Evolutionary conservation across 2,329 filamentous ascomycete species (phyloP).

Genomic region (Exophiala alcalophila): DNA sequence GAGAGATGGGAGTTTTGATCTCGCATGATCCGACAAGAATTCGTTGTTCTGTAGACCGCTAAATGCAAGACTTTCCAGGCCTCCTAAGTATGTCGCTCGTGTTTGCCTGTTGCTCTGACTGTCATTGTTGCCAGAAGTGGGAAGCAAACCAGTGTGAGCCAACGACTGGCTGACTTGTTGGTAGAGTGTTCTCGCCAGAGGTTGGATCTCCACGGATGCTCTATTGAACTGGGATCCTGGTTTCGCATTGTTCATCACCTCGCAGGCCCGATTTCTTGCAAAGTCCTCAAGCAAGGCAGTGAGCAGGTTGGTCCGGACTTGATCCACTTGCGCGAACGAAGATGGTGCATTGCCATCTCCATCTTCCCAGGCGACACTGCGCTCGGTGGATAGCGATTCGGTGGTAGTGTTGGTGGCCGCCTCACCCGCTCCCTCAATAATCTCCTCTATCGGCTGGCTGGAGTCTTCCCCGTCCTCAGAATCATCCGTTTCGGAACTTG

Average conservation of each 20-base stretch:
- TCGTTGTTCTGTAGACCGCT: conserved; percentile 38
- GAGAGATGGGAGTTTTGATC: conserved; percentile 11
- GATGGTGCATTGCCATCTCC: conserved; percentile 8
- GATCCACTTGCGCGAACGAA: conserved; percentile 16
- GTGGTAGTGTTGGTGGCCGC: conserved; percentile 23
- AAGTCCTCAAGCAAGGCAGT: conserved; percentile 46
- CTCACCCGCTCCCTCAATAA: conserved; percentile 12
- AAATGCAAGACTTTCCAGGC: conserved; percentile 41
- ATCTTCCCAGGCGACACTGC: conserved; percentile 21
- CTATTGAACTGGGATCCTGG: conserved; percentile 39
- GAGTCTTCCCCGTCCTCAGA: conserved; percentile 11
- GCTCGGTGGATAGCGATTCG: conserved; percentile 25
- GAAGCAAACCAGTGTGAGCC: conserved; percentile 41
- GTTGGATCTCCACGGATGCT: conserved; percentile 42
- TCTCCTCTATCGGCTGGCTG: conserved; percentile 2
- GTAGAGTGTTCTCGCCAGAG: conserved; percentile 43
- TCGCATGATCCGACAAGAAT: conserved; percentile 1
- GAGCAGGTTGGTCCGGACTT: conserved; percentile 38
- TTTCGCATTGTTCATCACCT: conserved; percentile 42
- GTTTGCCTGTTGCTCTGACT: conserved; percentile 17
- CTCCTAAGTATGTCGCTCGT: conserved; percentile 39
- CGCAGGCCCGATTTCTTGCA: conserved; percentile 43
- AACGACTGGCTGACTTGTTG: conserved; percentile 43
- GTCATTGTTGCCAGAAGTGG: conserved; percentile 41
- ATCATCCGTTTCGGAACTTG: conserved; percentile 14